Evolutionary conservation across 1,284 basidiomycete genomes (phyloP), one percentile per base, ranked within the genome.

Genomic region (Apiotrichum mycotoxinovorans): DNA sequence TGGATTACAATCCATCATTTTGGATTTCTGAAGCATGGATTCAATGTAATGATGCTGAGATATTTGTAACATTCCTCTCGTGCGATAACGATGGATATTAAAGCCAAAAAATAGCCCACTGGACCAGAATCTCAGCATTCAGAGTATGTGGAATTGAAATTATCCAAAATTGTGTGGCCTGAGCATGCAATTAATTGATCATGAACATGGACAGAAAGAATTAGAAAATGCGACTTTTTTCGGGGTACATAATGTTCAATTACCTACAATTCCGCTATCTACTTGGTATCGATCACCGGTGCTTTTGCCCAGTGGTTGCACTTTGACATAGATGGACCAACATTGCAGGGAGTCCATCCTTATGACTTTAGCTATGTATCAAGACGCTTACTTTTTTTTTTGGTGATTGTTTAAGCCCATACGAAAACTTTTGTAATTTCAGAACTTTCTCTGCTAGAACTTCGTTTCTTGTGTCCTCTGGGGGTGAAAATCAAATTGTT

Each of bases 331-430:
- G 25, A 45, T 10, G 43, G 26, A 26, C 30, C 43, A 5, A 26
- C 43, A 14, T 4, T 4, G 23, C 11, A 45, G 14, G 43, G 43
- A 14, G 5, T 30, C 4, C 26, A 26, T 10, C 43, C 43, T 45
- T 45, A 14, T 10, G 26, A 45, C 18, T 30, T 20, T 4, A 52
- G 51, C 33, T 20, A 52, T 15, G 30, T 17, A 22, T 52, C 51
- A 4, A 52, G 42, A 9, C 30, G 8, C 43, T 58, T 48, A 48
- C n/a, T n/a, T n/a, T n/a, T n/a, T n/a, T n/a, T n/a, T n/a, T 67
- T 67, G 65, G 65, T 10, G 67, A 64, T 56, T 67, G 67, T 33
- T 61, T 65, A 8, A 66, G 59, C 14, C 65, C 67, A 51, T 68
- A 70, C 9, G 67, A 58, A 1, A 64, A 67, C 45, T 67, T 66